These are phyloP conservation scores for Circinella minor DNA, from an alignment of 371 early-diverging fungal genomes.

Conservation along the genomic window DNA sequence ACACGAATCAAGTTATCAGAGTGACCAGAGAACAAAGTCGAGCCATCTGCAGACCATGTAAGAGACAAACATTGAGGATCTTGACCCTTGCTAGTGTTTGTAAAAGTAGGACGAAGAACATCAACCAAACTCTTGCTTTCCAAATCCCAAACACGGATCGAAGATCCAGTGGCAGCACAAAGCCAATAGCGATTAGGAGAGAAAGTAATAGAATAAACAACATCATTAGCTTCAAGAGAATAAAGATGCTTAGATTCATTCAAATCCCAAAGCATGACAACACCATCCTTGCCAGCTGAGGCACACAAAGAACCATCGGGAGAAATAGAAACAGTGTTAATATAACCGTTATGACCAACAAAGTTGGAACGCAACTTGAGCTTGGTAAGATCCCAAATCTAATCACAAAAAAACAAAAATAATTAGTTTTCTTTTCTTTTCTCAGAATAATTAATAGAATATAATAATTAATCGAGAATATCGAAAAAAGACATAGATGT, in stretches of 20 bases:
- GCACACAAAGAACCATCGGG: slow-evolving; percentile 99
- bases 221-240: slow-evolving; percentile 95
- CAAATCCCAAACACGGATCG: slow-evolving; percentile 99
- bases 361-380: slow-evolving; percentile 98
- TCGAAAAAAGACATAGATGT: too few relatives aligned
- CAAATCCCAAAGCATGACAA: slow-evolving; percentile 99
- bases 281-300: slow-evolving; percentile 99
- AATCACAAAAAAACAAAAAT: neutral
- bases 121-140: slow-evolving; percentile 96
- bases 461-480: too few relatives aligned
- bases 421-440: neutral
- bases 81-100: slow-evolving; percentile 69
- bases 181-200: slow-evolving; percentile 99
- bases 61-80: slow-evolving; percentile 91
- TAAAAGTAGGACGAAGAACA: slow-evolving; percentile 92
- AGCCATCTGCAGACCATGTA: slow-evolving; percentile 98
- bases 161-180: slow-evolving; percentile 95
- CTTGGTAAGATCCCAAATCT: slow-evolving; percentile 97
- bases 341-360: slow-evolving; percentile 97
- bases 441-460: too few relatives aligned
- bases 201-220: slow-evolving; percentile 97
- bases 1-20: slow-evolving; percentile 94
- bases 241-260: slow-evolving; percentile 99
- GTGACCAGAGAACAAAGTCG: slow-evolving; percentile 98
- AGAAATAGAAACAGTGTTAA: slow-evolving; percentile 97